Evolutionary conservation across 495 filamentous ascomycete genomes (phyloP).

Genomic region (Hypoxylon crocopeplum): DNA sequence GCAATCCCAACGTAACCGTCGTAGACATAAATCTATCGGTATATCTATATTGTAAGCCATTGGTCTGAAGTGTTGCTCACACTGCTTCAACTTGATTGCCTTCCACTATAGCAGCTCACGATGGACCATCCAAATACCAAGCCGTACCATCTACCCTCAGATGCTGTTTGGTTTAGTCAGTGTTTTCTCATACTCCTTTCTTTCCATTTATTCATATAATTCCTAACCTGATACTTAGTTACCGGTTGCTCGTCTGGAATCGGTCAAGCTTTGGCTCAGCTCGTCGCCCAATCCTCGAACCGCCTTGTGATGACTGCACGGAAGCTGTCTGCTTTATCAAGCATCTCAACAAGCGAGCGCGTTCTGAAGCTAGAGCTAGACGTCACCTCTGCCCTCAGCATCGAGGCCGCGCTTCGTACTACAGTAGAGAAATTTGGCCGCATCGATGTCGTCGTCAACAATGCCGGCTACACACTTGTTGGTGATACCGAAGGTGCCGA

Average conservation of each 20-base stretch:
- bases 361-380: slow-evolving; percentile 57
- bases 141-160: slow-evolving; percentile 52
- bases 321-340: slow-evolving; percentile 44
- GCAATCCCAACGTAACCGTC: too few species aligned
- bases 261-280: slow-evolving; percentile 52
- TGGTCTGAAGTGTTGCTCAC: too few species aligned
- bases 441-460: slow-evolving; percentile 65
- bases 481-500: slow-evolving; percentile 56
- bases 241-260: slow-evolving; percentile 60
- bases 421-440: slow-evolving; percentile 50
- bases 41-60: too few species aligned
- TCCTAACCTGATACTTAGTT: slow-evolving; percentile 36
- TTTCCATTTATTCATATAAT: slow-evolving; percentile 1
- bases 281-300: slow-evolving; percentile 47
- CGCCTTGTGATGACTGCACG: slow-evolving; percentile 59
- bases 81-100: too few species aligned
- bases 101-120: too few species aligned
- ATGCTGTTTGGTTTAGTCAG: slow-evolving; percentile 61
- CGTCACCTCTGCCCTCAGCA: slow-evolving; percentile 47
- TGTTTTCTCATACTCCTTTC: slow-evolving; percentile 2
- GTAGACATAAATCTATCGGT: too few species aligned
- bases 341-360: slow-evolving; percentile 43
- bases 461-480: slow-evolving; percentile 57
- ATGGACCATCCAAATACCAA: slow-evolving; percentile 46
- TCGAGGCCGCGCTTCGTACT: slow-evolving; percentile 49